Evolutionary conservation across 2,329 filamentous ascomycete species (phyloP).

Genomic region (Botrytis deweyae): DNA sequence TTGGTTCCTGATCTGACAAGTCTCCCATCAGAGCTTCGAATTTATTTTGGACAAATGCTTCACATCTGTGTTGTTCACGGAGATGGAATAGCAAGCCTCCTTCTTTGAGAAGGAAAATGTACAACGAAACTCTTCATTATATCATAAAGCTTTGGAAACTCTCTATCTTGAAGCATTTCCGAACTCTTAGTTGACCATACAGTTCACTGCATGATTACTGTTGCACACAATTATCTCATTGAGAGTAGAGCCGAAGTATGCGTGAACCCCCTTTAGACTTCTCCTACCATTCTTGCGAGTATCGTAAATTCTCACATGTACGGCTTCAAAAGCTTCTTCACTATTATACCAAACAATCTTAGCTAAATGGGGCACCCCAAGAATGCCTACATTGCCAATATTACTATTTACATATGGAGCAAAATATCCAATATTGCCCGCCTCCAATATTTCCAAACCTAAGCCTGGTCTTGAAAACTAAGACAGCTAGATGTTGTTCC

Average conservation of each 20-base stretch:
- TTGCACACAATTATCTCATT: background rate
- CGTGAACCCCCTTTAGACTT: too few species aligned
- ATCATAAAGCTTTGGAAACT: too few species aligned
- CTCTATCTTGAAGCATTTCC: too few species aligned
- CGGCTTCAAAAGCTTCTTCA: background rate
- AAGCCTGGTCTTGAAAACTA: background rate
- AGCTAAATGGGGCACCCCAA: background rate
- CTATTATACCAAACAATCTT: fast-evolving
- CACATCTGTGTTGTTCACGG: background rate
- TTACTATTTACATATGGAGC: too few species aligned
- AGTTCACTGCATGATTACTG: too few species aligned
- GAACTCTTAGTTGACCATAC: too few species aligned
- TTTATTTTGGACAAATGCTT: background rate
- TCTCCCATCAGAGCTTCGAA: background rate
- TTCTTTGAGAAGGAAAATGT: too few species aligned
- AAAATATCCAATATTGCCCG: too few species aligned
- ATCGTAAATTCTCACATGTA: background rate
- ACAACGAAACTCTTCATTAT: too few species aligned
- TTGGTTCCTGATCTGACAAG: background rate
- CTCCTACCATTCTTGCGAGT: background rate
- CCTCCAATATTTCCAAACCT: background rate
- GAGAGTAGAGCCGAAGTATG: background rate
- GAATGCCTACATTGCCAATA: too few species aligned
- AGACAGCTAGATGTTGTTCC: background rate
- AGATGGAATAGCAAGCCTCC: background rate